Evolutionary conservation across 1,139 yeast genomes (phyloP), one percentile per base, ranked within the genome.

Genomic region (Scheffersomyces lignicola): DNA sequence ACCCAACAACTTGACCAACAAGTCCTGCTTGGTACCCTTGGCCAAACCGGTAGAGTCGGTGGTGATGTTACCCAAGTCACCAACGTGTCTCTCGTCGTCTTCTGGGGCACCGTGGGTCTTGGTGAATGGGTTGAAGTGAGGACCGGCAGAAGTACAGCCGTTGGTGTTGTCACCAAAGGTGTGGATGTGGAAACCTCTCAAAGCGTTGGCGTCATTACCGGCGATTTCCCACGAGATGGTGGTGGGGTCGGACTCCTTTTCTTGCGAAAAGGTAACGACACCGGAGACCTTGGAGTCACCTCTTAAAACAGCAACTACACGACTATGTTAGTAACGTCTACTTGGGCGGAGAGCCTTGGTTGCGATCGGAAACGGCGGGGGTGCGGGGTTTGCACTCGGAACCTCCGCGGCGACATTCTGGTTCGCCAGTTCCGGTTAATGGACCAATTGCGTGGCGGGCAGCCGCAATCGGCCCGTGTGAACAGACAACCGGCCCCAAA

Each of bases 81-180:
- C 98, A 56, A 86, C 96, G 70, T 92, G 98, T 75, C 98, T 86
- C 52, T 58, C 70, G 51, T 79, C 87, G 57, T 84, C 96, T 56
- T 80, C 82, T 65, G 97, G 97, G 42, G 94, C 89, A 69, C 98
- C 98, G 66, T 92, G 98, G 50, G 80, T 78, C 74, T 84, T 83
- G 50, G 78, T 73, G 64, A 84, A 85, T 49, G 97, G 97, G 78
- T 92, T 92, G 81, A 88, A 90, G 72, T 92, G 98, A 42, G 97
- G 96, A 56, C 98, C 98, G 39, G 98, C 97, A 48, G 97, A 88
- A 43, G 96, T 89, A 73, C 97, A 90, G 45, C 98, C 97, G 63
- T 92, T 90, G 70, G 97, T 89, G 79, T 89, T 88, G 76, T 92
- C 98, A 73, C 98, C 98, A 58, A 90, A 92, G 60, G 87, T 85